phyloP scores from a whole-genome alignment of 2,329 filamentous ascomycete genomes.

The Emmonsiellopsis sp. region DNA sequence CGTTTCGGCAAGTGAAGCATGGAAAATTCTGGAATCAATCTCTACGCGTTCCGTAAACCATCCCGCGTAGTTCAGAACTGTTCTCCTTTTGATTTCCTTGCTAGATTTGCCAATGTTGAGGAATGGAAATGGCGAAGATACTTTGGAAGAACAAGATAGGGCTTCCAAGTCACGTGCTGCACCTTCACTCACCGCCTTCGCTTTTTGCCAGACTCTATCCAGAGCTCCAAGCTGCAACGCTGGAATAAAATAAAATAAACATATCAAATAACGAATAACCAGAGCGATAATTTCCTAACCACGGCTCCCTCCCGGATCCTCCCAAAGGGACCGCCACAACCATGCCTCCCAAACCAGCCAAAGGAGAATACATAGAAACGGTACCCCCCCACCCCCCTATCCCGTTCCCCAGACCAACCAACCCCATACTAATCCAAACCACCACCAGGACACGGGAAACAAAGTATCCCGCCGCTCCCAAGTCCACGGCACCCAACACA shows the following conservation, averaged over 20 bases:
- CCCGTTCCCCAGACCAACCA: neutral
- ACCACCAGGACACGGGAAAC: constrained; percentile 80
- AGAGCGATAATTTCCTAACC: too few species aligned
- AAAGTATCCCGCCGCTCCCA: constrained; percentile 89
- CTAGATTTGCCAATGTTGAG: neutral
- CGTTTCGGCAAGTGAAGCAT: too few species aligned
- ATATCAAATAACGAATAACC: too few species aligned
- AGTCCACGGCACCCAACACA: constrained; percentile 93
- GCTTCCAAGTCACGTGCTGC: neutral
- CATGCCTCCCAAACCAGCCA: constrained; percentile 72
- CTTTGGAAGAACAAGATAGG: neutral
- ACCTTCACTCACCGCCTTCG: neutral
- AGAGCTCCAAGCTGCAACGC: neutral
- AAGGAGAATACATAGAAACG: constrained; percentile 95
- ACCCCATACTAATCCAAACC: constrained; percentile 1
- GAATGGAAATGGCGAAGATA: too few species aligned
- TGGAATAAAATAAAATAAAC: neutral
- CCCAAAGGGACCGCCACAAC: neutral
- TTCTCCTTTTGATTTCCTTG: neutral
- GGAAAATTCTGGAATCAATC: too few species aligned
- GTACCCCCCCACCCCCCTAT: constrained; percentile 39
- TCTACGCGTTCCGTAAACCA: too few species aligned
- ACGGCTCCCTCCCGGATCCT: neutral
- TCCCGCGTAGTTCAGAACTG: too few species aligned
- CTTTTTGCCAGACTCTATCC: neutral